A percentile compares a stretch with the other conserved stretches of the same genome.
phyloP scores from a whole-genome alignment of 345 rosid genomes.

The Sonneratia caseolaris region DNA sequence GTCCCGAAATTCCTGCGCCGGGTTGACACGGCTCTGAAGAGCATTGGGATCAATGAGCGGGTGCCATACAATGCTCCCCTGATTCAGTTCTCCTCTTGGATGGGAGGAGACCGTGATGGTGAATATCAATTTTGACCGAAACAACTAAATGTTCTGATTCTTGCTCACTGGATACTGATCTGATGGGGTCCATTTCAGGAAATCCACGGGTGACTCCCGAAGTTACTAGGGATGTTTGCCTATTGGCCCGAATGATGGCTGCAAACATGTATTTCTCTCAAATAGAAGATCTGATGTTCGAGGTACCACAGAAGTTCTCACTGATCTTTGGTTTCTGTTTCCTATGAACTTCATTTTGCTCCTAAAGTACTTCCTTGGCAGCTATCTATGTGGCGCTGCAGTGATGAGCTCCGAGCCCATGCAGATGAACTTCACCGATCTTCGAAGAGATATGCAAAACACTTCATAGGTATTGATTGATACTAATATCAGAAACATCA shows the following conservation, averaged over 20 bases:
- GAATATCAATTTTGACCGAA: neutral
- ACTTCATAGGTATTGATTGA: conserved; percentile 59
- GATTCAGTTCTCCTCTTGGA: too few relatives aligned
- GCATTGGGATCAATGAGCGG: too few relatives aligned
- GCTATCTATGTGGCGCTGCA: conserved; percentile 99
- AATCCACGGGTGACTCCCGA: conserved; percentile 97
- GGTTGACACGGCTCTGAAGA: too few relatives aligned
- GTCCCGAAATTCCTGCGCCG: too few relatives aligned
- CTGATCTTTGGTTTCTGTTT: neutral
- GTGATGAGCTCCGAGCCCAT: conserved; percentile 62
- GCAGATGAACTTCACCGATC: conserved; percentile 73
- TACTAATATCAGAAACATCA: too few relatives aligned
- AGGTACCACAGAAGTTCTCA: conserved; percentile 36
- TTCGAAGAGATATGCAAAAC: conserved; percentile 74
- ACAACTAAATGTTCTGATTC: neutral
- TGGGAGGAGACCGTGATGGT: neutral
- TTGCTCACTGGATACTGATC: neutral
- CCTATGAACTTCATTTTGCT: conserved; percentile 5
- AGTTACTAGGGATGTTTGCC: conserved; percentile 94
- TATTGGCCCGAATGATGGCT: conserved; percentile 97
- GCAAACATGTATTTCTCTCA: conserved; percentile 92
- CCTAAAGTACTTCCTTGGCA: conserved; percentile 14
- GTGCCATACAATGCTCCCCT: too few relatives aligned
- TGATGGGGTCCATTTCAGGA: conserved; percentile 33
- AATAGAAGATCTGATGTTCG: conserved; percentile 97